Conservation (phyloP, 2,329 filamentous ascomycete species). For the Blastomyces silverae region DNA sequence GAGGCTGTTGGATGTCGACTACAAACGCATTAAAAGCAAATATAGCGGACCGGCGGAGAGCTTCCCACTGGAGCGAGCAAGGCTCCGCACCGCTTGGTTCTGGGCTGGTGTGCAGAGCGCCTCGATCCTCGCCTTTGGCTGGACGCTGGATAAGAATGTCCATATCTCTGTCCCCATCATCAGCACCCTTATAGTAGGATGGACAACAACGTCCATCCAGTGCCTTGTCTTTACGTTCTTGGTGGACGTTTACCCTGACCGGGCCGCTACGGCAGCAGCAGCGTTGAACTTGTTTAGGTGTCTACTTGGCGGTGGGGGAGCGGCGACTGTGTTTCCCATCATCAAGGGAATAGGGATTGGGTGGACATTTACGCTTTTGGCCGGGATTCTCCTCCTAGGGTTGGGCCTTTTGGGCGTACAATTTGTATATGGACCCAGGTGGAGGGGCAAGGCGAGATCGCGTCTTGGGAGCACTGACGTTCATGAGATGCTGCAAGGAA, state of each 20-base stretch:
- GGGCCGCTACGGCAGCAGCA: conserved; percentile 48
- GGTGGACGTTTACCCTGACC: conserved; percentile 48
- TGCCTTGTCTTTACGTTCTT: conserved; percentile 47
- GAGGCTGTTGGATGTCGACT: conserved; percentile 49
- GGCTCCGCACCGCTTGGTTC: conserved; percentile 45
- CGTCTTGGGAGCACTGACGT: no score
- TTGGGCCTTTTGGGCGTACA: conserved; percentile 10
- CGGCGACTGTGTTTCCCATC: conserved; percentile 47
- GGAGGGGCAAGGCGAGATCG: conserved; percentile 10
- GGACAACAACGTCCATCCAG: conserved; percentile 47
- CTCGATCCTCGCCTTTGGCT: conserved; percentile 48
- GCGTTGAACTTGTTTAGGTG: conserved; percentile 50
- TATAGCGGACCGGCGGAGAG: conserved; percentile 21
- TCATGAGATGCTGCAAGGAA: background rate
- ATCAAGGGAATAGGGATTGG: conserved; percentile 45
- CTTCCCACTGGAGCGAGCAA: conserved; percentile 48
- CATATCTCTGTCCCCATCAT: conserved; percentile 48
- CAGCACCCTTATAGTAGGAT: conserved; percentile 48
- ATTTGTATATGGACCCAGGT: conserved; percentile 11
- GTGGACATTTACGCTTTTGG: conserved; percentile 44
- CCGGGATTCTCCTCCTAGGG: conserved; percentile 32
- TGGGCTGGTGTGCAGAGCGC: conserved; percentile 43
- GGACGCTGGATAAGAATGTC: conserved; percentile 45
- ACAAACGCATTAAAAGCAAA: conserved; percentile 38
- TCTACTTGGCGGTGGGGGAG: conserved; percentile 47